Evolutionary conservation across 306 rosid genomes (phyloP).

Genomic region (Rubus idaeus): DNA sequence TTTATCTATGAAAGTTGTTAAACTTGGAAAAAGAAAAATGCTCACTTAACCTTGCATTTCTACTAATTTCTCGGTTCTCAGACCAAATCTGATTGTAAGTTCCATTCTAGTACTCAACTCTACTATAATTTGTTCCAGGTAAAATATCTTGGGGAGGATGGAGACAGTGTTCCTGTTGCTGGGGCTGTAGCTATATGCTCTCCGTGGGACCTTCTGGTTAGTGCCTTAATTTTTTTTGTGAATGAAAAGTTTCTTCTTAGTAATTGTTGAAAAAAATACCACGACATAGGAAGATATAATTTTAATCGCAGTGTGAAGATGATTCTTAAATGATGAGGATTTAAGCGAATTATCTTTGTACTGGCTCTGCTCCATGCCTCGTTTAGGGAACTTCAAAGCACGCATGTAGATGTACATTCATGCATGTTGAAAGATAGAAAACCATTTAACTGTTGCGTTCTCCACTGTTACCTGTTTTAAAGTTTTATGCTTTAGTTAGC

Average conservation of each 20-base stretch:
- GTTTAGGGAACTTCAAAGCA: neutral
- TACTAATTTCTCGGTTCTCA: neutral
- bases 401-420: neutral
- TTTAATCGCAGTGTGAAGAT: neutral
- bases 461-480: neutral
- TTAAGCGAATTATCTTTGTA: neutral
- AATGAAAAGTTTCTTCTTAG: neutral
- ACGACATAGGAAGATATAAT: neutral
- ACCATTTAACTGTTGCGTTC: neutral
- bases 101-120: conserved; percentile 6
- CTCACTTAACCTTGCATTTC: neutral
- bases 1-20: neutral
- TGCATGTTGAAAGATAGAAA: neutral
- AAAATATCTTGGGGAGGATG: conserved; percentile 92
- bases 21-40: neutral
- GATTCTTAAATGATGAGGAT: neutral
- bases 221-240: conserved; percentile 32
- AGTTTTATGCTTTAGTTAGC: neutral
- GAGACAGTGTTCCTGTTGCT: conserved; percentile 72
- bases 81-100: neutral
- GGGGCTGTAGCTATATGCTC: conserved; percentile 91
- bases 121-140: conserved; percentile 47
- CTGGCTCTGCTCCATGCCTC: neutral
- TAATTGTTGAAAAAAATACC: neutral
- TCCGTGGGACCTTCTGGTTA: conserved; percentile 99